A percentile compares a stretch with the other conserved stretches of the same genome.
These are phyloP conservation scores for Psilocybe tampanensis DNA, from an alignment of 768 basidiomycete genomes.

Conservation along the genomic window DNA sequence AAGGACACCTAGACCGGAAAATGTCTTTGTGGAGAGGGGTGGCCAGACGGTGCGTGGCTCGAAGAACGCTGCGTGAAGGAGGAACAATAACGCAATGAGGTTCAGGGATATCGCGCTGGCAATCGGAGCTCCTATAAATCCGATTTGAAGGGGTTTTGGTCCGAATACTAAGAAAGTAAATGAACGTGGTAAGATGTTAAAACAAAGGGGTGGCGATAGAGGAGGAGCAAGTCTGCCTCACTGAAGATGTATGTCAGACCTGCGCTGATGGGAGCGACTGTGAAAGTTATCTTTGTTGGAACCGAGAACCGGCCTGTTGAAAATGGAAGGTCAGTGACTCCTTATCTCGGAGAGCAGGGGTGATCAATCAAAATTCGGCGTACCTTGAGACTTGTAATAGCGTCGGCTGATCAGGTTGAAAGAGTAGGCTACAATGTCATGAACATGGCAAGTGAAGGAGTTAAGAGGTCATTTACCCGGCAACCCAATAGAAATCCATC, in stretches of 20 bases:
- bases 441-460: neutral
- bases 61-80: conserved; percentile 64
- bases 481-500: conserved; percentile 74
- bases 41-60: conserved; percentile 82
- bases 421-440: conserved; percentile 36
- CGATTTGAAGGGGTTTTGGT: conserved; percentile 72
- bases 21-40: conserved; percentile 63
- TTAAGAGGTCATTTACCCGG: conserved; percentile 48
- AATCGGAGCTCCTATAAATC: conserved; percentile 91
- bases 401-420: conserved; percentile 58
- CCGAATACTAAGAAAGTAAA: conserved; percentile 77
- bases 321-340: neutral
- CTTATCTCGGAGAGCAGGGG: too few relatives aligned
- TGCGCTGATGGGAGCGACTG: conserved; percentile 85
- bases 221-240: conserved; percentile 28
- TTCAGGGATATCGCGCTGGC: conserved; percentile 90
- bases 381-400: conserved; percentile 85
- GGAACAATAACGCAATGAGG: conserved; percentile 65
- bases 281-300: conserved; percentile 80
- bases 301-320: conserved; percentile 75
- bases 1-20: conserved; percentile 68
- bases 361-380: neutral
- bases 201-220: neutral
- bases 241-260: conserved; percentile 85
- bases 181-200: too few relatives aligned